Evolutionary conservation across 371 early-diverging fungal genomes (phyloP).

Genomic region (Apophysomyces variabilis): DNA sequence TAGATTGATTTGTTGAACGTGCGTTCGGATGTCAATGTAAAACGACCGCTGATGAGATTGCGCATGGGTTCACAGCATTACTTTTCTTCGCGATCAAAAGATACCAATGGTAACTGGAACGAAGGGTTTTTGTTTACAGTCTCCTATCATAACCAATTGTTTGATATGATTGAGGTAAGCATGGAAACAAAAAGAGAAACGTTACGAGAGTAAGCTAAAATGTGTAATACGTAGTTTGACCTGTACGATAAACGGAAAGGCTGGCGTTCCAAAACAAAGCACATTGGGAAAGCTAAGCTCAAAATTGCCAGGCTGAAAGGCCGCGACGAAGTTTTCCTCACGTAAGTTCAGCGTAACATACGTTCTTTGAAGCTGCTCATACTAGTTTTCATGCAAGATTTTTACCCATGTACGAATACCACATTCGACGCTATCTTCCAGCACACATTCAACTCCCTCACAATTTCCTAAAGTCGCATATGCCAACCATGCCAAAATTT

Average conservation of each 20-base stretch:
- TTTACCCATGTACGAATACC: conserved; percentile 58
- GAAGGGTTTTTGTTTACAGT: conserved; percentile 75
- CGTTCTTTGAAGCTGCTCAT: neutral
- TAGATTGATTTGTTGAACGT: conserved; percentile 49
- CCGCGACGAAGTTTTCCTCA: conserved; percentile 49
- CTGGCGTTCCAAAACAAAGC: conserved; percentile 41
- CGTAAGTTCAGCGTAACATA: conserved; percentile 28
- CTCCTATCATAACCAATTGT: conserved; percentile 77
- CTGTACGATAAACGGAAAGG: conserved; percentile 46
- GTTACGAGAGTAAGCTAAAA: conserved; percentile 9
- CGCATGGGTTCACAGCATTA: conserved; percentile 45
- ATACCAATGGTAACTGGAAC: conserved; percentile 72
- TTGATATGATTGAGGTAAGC: conserved; percentile 65
- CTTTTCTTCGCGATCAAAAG: conserved; percentile 32
- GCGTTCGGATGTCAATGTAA: conserved; percentile 30
- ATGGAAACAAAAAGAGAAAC: neutral
- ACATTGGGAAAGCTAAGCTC: conserved; percentile 51
- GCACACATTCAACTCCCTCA: conserved; percentile 53
- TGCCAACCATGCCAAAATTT: conserved; percentile 38
- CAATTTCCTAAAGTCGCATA: conserved; percentile 50
- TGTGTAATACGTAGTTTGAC: conserved; percentile 36
- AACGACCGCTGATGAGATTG: conserved; percentile 37
- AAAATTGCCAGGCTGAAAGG: conserved; percentile 39
- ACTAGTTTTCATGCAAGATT: conserved; percentile 27
- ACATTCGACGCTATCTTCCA: conserved; percentile 45